Percentiles rank a stretch among this genome's conserved stretches.
Evolutionary conservation across 1,139 yeast genomes (phyloP).

Genomic region (Debaryomyces coudertii): DNA sequence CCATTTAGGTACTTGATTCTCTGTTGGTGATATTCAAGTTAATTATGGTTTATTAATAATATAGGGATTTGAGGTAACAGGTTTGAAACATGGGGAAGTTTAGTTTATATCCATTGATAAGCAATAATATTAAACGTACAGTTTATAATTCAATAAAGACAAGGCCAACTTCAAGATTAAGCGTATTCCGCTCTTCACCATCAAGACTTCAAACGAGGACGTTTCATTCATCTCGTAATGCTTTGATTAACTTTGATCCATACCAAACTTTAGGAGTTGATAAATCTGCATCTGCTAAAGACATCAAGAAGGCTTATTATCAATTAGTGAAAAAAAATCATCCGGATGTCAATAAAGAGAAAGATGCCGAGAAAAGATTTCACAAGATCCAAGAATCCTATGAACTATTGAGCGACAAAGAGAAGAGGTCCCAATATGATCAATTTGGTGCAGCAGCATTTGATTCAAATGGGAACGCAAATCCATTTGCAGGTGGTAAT

Average conservation of each 20-base stretch:
- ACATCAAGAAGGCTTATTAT: conserved; percentile 92
- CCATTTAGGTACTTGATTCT: too few species aligned
- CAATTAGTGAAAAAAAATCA: conserved; percentile 91
- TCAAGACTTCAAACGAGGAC: conserved; percentile 15
- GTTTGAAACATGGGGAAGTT: conserved; percentile 16
- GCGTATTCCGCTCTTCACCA: background rate
- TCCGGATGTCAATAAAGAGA: conserved; percentile 94
- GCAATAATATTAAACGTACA: conserved; percentile 10
- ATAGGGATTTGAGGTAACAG: conserved; percentile 1
- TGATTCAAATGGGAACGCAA: conserved; percentile 64
- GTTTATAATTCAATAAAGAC: conserved; percentile 8
- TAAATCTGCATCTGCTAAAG: conserved; percentile 70
- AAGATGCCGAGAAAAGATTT: conserved; percentile 83
- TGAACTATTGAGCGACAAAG: conserved; percentile 85
- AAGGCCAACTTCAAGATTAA: background rate
- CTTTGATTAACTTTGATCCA: conserved; percentile 63
- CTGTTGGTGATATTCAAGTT: too few species aligned
- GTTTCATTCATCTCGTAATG: conserved; percentile 31
- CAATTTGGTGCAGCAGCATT: conserved; percentile 90
- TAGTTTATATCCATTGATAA: conserved; percentile 10
- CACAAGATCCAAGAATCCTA: conserved; percentile 94
- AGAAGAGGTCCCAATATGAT: conserved; percentile 86
- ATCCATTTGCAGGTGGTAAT: conserved; percentile 54
- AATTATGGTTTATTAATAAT: background rate
- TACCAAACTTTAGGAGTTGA: conserved; percentile 81